phyloP scores from a whole-genome alignment of 108 stramenopile species.

The Parietichytrium sp. region DNA sequence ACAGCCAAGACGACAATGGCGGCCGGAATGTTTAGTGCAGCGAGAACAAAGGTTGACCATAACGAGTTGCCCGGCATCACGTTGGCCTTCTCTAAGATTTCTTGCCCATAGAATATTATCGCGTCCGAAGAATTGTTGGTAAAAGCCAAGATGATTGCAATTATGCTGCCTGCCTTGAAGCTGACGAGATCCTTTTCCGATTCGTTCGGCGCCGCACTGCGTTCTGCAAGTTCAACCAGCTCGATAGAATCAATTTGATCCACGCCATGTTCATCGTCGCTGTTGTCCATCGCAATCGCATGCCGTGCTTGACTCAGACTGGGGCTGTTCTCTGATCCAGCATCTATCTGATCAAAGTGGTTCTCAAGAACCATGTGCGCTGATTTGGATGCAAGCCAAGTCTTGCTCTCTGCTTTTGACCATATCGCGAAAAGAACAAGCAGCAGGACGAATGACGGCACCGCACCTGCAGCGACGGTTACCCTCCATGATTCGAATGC shows the following conservation, averaged over 20 bases:
- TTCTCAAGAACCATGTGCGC: too few species aligned
- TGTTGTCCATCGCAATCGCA: not conserved
- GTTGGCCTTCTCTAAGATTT: conserved; percentile 12
- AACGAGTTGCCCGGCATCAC: not conserved
- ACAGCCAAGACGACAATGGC: not conserved
- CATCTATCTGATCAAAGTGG: not conserved
- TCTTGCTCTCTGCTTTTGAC: not conserved
- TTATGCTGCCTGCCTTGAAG: not conserved
- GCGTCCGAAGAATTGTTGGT: conserved; percentile 37
- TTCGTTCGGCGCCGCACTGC: not conserved
- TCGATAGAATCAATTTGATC: too few species aligned
- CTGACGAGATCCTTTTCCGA: not conserved
- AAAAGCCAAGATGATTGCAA: not conserved
- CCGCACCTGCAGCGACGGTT: not conserved
- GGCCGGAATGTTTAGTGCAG: conserved; percentile 5
- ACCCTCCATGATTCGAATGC: not conserved
- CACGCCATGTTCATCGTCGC: not conserved
- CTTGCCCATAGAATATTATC: conserved; percentile 9
- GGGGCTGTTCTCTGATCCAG: not conserved
- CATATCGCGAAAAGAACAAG: not conserved
- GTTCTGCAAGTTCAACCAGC: not conserved
- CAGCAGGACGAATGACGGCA: not conserved
- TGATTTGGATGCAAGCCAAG: conserved; percentile 24
- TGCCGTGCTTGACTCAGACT: too few species aligned
- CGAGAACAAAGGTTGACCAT: not conserved